These are phyloP conservation scores for Aureobasidium sp. DNA, from an alignment of 2,329 filamentous ascomycete genomes.

Conservation along the genomic window DNA sequence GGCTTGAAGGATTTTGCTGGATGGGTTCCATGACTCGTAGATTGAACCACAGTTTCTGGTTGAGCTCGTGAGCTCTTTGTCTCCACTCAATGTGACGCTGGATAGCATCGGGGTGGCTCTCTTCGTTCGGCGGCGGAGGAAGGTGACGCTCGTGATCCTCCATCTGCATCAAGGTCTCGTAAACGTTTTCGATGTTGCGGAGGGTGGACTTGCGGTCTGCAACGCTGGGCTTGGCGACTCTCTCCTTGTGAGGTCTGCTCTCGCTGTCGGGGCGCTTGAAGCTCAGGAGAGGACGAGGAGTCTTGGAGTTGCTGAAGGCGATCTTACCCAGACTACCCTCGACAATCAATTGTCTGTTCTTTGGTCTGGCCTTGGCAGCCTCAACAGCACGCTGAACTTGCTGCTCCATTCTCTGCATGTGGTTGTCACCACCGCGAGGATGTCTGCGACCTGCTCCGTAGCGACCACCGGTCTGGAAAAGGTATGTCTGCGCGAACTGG, in stretches of 20 bases:
- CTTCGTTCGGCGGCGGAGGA: constrained; percentile 57
- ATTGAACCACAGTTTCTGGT: constrained; percentile 71
- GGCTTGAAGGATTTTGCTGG: constrained; percentile 48
- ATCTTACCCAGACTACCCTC: constrained; percentile 97
- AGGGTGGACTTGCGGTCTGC: constrained; percentile 77
- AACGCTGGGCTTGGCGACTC: constrained; percentile 38
- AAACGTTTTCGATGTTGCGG: constrained; percentile 80
- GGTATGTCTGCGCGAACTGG: constrained; percentile 95
- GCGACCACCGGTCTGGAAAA: constrained; percentile 87
- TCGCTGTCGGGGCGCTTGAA: constrained; percentile 77
- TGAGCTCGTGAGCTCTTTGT: constrained; percentile 60
- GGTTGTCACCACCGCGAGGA: constrained; percentile 81
- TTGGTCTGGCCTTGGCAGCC: constrained; percentile 92
- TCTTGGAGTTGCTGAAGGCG: constrained; percentile 97
- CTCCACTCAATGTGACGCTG: constrained; percentile 74
- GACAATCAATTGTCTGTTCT: constrained; percentile 94
- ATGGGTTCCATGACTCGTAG: constrained; percentile 93
- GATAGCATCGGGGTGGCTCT: constrained; percentile 58
- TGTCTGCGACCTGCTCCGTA: constrained; percentile 63
- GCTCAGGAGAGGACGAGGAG: constrained; percentile 86
- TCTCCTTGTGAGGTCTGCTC: constrained; percentile 45
- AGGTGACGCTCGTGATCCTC: constrained; percentile 85
- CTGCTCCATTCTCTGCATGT: constrained; percentile 98
- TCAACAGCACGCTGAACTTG: constrained; percentile 96
- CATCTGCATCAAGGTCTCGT: constrained; percentile 80